Evolutionary conservation across 73 alveolate genomes (phyloP), one percentile per base, ranked within the genome.

Genomic region (Tetrahymena borealis): DNA sequence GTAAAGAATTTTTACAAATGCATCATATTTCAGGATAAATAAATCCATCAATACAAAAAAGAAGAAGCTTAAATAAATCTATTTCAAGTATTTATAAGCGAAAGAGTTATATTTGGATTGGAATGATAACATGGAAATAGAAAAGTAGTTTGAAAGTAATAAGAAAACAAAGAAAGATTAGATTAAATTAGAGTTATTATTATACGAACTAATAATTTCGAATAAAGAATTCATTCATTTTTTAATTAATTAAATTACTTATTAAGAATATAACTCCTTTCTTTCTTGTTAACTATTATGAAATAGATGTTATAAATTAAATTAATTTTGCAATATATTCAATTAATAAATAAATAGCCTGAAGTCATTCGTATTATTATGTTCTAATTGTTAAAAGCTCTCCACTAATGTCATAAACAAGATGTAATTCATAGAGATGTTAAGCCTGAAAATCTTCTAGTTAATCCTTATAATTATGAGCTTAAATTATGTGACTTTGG

Each of bases 401-500:
- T 93, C 7, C 93, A 93, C 7, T 93, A 60, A 40, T 38, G 90
- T 79, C 95, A 93, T 42, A 33, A 79, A 38, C 85, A 85, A 35
- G 93, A 93, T 32, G 90, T 93, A 15, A 92, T 93, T 36, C 95
- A 93, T 37, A 40, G 95, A 93, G 95, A 93, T 41, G 91, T 93
- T 11, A 93, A 93, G 32, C 95, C 95, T 24, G 95, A 93, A 40
- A 93, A 93, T 39, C 36, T 93, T 38, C 43, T 93, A 24, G 91
- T 93, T 15, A 92, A 93, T 39, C 85, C 85, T 60, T 78, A 93
- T 31, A 92, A 93, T 43, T 79, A 91, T 38, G 91, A 96, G 37
- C 77, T 97, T 38, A 97, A 97, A 94, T 91, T 97, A 15, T 96
- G 98, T 37, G 99, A 97, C 91, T 97, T 97, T 42, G 99, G 99